phyloP scores from a whole-genome alignment of 768 basidiomycete genomes.

The Boletellus emodensis region DNA sequence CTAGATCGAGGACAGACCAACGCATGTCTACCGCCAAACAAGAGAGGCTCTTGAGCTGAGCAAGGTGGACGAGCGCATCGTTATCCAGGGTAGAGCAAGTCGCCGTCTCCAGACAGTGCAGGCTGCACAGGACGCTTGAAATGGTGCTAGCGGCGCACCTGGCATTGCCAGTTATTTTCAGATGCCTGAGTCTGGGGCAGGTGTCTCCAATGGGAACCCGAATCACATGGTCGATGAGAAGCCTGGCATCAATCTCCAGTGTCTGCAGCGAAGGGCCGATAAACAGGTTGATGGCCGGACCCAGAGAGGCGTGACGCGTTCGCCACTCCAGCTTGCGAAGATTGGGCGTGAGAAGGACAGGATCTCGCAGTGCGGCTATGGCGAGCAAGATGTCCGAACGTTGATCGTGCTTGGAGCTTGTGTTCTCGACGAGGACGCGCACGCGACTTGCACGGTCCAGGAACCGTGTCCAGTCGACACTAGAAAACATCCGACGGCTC shows the following conservation, averaged over 20 bases:
- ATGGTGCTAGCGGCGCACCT: conserved; percentile 10
- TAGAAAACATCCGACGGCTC: conserved; percentile 19
- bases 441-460: conserved; percentile 15
- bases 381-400: conserved; percentile 9
- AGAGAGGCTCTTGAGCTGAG: conserved; percentile 19
- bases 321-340: conserved; percentile 21
- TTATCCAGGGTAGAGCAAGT: conserved; percentile 19
- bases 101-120: conserved; percentile 13
- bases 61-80: conserved; percentile 22
- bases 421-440: conserved; percentile 10
- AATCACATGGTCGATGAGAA: conserved; percentile 9
- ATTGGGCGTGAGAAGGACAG: conserved; percentile 20
- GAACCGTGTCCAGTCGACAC: conserved; percentile 17
- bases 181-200: conserved; percentile 16
- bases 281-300: conserved; percentile 19
- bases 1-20: conserved; percentile 18
- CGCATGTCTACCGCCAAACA: conserved; percentile 20
- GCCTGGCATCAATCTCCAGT: conserved; percentile 22
- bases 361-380: conserved; percentile 14
- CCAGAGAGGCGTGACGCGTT: not conserved
- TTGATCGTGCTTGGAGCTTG: not conserved
- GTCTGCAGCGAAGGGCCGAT: conserved; percentile 17
- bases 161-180: conserved; percentile 22
- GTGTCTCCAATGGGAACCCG: conserved; percentile 9
- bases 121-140: conserved; percentile 11